Percentiles rank a stretch among this genome's conserved stretches.
phyloP scores from a whole-genome alignment of 202 grass and related monocot species.

The Carex sylvatica region DNA sequence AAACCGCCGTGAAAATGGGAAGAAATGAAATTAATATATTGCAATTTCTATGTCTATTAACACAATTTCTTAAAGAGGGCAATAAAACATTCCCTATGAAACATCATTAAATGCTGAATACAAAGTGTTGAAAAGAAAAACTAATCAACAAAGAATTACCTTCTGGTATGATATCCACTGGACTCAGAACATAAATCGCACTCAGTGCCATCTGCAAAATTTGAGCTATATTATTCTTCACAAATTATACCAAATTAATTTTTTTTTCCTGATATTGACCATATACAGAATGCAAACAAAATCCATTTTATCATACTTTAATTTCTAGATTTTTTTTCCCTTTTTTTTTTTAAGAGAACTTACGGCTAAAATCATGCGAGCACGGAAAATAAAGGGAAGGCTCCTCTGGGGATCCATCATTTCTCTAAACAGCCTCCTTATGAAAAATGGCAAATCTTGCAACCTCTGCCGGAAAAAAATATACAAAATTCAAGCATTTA shows the following conservation, averaged over 20 bases:
- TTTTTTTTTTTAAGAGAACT: background rate
- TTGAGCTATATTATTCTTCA: slow-evolving; percentile 10
- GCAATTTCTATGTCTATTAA: background rate
- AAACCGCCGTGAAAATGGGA: background rate
- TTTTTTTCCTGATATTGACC: background rate
- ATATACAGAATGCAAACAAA: background rate
- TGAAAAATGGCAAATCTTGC: slow-evolving; percentile 90
- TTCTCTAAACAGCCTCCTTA: slow-evolving; percentile 75
- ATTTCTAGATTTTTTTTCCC: background rate
- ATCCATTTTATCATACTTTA: background rate
- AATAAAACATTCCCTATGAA: background rate
- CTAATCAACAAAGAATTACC: slow-evolving; percentile 30
- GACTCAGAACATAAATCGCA: slow-evolving; percentile 84
- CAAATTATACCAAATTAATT: background rate
- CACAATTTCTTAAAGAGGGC: background rate
- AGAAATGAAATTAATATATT: background rate
- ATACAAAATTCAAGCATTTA: background rate
- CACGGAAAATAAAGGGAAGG: slow-evolving; percentile 85
- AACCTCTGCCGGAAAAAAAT: slow-evolving; percentile 52
- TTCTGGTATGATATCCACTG: slow-evolving; percentile 81
- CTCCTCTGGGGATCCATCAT: slow-evolving; percentile 80
- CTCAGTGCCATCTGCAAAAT: slow-evolving; percentile 65
- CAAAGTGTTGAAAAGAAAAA: background rate
- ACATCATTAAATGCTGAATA: background rate
- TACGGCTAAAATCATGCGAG: slow-evolving; percentile 76